Evolutionary conservation across 768 basidiomycete species (phyloP), one percentile per base, ranked within the genome.

Genomic region (Leucosporidium creatinivorum): DNA sequence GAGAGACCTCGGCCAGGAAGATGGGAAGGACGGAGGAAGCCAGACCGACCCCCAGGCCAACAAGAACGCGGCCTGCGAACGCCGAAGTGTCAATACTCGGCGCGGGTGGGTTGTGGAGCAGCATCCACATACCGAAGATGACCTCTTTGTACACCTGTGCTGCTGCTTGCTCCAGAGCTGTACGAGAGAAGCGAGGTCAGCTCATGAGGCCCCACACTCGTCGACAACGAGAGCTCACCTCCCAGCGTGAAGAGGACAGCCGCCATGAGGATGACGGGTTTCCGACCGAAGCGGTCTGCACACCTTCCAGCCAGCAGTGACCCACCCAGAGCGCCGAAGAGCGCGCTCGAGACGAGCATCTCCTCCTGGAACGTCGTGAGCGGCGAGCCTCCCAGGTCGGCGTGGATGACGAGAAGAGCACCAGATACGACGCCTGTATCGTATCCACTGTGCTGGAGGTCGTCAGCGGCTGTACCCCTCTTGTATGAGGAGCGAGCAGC

Each of bases 101-200:
- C 26, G 9, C 12, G 17, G 6, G 15, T 15, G 12, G 19, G 30
- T 44, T 15, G 10, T 44, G 10, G 28, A 47, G 30, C 23, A 56
- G 30, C 4, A 48, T 15, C 33, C n/a, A n/a, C n/a, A n/a, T n/a
- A 60, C 67, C 68, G 21, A 73, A 56, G 15, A 73, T 48, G 48
- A 73, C 30, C 67, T 73, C 73, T 48, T 69, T 70, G 58, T 50
- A 68, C 15, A 69, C 63, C 44, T 65, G 56, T 12, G 73, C 70
- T 0, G 65, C 65, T 0, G 67, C 65, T 61, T 71, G 70, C 33
- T 71, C 69, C 2, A 71, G 30, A 19, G 73, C 73, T 48, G 21
- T 51, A 9, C 13, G 50, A 51, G 23, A 9, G 33, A 33, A 33
- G 50, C n/a, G 50, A 26, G 50, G 5, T 51, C 25, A 51, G 50